Evolutionary conservation across 768 basidiomycete genomes (phyloP).

Genomic region (Cyclocybe cylindracea): DNA sequence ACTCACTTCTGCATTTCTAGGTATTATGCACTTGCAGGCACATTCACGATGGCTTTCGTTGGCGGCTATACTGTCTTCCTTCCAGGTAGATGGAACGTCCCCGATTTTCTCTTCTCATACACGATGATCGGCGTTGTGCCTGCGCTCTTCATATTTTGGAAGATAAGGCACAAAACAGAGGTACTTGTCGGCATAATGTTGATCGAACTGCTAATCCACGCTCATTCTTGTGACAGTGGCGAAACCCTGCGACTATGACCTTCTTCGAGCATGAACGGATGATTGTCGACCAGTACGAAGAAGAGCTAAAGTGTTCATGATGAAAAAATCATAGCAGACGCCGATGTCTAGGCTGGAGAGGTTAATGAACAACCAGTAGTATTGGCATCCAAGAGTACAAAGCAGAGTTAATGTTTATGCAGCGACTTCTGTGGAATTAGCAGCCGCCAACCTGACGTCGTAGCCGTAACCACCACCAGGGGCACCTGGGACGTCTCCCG

Average conservation of each 20-base stretch:
- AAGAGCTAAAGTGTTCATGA: constrained; percentile 11
- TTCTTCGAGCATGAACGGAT: constrained; percentile 49
- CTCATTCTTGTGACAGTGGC: constrained; percentile 32
- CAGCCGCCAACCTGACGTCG: constrained; percentile 64
- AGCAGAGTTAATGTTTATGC: constrained; percentile 12
- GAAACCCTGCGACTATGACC: constrained; percentile 33
- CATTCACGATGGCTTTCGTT: constrained; percentile 47
- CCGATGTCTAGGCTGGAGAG: background rate
- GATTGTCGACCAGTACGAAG: constrained; percentile 46
- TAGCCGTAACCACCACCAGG: constrained; percentile 79
- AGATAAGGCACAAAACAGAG: constrained; percentile 39
- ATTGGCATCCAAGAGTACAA: constrained; percentile 18
- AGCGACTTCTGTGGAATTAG: constrained; percentile 43
- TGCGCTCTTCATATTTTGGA: constrained; percentile 46
- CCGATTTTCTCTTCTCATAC: constrained; percentile 52
- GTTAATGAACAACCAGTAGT: constrained; percentile 4
- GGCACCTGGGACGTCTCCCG: constrained; percentile 65
- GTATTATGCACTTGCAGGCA: constrained; percentile 47
- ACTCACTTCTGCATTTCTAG: constrained; percentile 19
- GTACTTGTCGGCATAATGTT: constrained; percentile 23
- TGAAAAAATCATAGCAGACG: background rate
- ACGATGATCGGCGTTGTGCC: constrained; percentile 45
- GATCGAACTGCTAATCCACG: background rate
- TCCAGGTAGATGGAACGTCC: constrained; percentile 47
- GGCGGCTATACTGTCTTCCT: constrained; percentile 54